Evolutionary conservation across 257 asterid species (phyloP), one percentile per base, ranked within the genome.

Genomic region (Paulownia fortunei): DNA sequence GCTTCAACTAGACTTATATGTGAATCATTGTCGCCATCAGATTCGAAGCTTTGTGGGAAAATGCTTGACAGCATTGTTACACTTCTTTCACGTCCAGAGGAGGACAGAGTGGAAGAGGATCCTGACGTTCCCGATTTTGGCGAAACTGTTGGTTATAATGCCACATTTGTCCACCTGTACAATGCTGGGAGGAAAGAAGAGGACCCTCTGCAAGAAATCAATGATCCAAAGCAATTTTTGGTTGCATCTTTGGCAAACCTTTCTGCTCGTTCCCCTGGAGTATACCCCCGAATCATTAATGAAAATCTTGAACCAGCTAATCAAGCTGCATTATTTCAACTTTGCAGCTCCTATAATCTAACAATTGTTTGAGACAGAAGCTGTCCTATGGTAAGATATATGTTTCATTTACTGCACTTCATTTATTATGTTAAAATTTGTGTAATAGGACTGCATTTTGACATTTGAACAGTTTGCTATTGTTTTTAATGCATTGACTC

Each of bases 41-140:
- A 87, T 55, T 61, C 91, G 54, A 82, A 77, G 70, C 87, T 88
- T 65, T 86, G 88, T 85, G 96, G 90, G 19, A 90, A 88, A 72
- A 74, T 90, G 87, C 89, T 88, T 69, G 89, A 90, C 75, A 88
- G 91, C 78, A 75, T 86, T 63, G 86, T 88, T 73, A 86, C 91
- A 58, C 90, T 90, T 67, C 87, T 90, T 71, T 85, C 88, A 12
- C 81, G 85, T 13, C 86, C 91, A 8, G 89, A 78, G 63, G 87
- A 83, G 63, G 87, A 83, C 61, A 86, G 92, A 81, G 90, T 90
- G 46, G 82, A 82, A 59, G 91, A 85, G 56, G 92, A 90, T 51
- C 74, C 84, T 42, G 96, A 88, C 67, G 88, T 90, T 77, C 93
- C 96, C 32, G 93, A 90, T 76, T 90, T 88, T 73, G 90, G 86